Percentiles rank a stretch among this genome's conserved stretches.
These are phyloP conservation scores for Heimioporus sp. DNA, from an alignment of 768 basidiomycete genomes.

Conservation along the genomic window DNA sequence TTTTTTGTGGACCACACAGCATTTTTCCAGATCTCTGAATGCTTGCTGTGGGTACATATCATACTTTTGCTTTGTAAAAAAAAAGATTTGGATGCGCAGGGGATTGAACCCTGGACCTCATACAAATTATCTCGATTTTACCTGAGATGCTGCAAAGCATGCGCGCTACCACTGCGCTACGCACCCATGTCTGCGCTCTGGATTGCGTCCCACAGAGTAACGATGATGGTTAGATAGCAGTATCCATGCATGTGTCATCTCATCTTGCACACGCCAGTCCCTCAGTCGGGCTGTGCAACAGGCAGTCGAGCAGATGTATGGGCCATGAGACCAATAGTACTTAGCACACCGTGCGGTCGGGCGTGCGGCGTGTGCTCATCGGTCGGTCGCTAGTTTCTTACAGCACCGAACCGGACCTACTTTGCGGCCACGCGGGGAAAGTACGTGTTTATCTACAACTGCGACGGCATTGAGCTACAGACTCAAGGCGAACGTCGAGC, in stretches of 20 bases:
- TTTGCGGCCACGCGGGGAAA: conserved; percentile 96
- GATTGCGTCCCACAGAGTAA: too few species aligned
- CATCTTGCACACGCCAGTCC: too few species aligned
- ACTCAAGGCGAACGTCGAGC: conserved; percentile 82
- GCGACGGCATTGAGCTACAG: conserved; percentile 92
- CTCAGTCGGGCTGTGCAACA: too few species aligned
- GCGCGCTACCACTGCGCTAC: conserved; percentile 40
- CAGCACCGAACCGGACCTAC: conserved; percentile 91
- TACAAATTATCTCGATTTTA: conserved; percentile 26
- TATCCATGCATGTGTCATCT: too few species aligned
- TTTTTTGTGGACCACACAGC: too few species aligned
- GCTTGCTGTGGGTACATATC: too few species aligned
- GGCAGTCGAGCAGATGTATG: too few species aligned
- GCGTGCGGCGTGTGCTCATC: neutral
- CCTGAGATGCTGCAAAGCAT: conserved; percentile 36
- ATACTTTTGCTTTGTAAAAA: neutral
- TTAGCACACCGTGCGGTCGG: too few species aligned
- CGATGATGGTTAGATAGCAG: too few species aligned
- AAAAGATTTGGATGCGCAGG: conserved; percentile 39
- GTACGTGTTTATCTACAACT: conserved; percentile 95
- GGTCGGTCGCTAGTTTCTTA: conserved; percentile 77
- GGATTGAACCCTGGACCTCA: conserved; percentile 45
- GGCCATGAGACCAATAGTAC: too few species aligned
- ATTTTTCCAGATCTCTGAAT: too few species aligned
- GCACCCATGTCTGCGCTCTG: conserved; percentile 10